Percentiles rank a stretch among this genome's conserved stretches.
Evolutionary conservation across 78 protist genomes (phyloP).

Genomic region (Anaeramoeba ignava): DNA sequence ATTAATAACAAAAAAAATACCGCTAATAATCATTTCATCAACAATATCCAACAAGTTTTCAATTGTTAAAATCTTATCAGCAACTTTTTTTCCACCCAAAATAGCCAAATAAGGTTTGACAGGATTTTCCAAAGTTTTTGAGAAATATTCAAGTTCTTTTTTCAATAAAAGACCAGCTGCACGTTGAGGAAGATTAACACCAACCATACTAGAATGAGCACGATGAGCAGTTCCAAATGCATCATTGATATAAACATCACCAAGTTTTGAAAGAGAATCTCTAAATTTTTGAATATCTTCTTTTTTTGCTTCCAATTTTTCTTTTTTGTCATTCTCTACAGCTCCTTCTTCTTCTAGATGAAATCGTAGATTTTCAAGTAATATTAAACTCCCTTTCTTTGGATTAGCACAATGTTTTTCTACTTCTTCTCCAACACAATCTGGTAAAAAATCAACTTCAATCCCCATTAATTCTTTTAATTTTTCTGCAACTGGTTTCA

Average conservation of each 20-base stretch:
- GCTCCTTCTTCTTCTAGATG: constrained; percentile 88
- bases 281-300: constrained; percentile 73
- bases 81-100: constrained; percentile 80
- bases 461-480: constrained; percentile 13
- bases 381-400: constrained; percentile 36
- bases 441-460: constrained; percentile 60
- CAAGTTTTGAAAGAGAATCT: constrained; percentile 71
- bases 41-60: constrained; percentile 77
- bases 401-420: constrained; percentile 13
- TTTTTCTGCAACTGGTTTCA: constrained; percentile 37
- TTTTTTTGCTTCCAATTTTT: constrained; percentile 52
- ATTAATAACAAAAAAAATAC: too few relatives aligned
- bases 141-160: constrained; percentile 88
- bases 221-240: constrained; percentile 99
- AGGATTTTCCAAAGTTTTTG: constrained; percentile 73
- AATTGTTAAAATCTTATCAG: constrained; percentile 82
- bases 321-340: constrained; percentile 28
- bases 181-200: constrained; percentile 20
- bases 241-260: constrained; percentile 90
- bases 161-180: constrained; percentile 74
- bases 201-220: constrained; percentile 76
- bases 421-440: constrained; percentile 56
- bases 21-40: constrained; percentile 89
- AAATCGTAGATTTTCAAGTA: constrained; percentile 96
- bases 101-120: constrained; percentile 87